phyloP scores from a whole-genome alignment of 768 basidiomycete species.

The Russula virescens region DNA sequence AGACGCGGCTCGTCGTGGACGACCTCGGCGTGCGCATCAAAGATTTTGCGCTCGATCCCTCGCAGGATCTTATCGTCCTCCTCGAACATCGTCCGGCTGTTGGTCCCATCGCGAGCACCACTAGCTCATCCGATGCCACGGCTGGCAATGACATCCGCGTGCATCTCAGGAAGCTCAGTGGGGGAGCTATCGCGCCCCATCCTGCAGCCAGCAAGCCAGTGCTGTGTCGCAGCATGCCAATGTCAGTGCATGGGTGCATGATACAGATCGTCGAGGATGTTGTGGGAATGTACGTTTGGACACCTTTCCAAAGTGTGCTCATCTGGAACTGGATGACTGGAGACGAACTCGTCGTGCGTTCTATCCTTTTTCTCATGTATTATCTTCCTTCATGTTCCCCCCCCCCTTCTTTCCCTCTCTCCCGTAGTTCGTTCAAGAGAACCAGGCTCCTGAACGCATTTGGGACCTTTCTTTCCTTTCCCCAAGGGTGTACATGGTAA shows the following conservation, averaged over 20 bases:
- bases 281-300: constrained; percentile 43
- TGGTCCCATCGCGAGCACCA: background rate
- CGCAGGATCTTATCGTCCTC: constrained; percentile 52
- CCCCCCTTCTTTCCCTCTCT: too few species aligned
- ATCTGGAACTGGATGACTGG: constrained; percentile 53
- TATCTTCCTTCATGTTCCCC: background rate
- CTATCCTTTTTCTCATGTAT: background rate
- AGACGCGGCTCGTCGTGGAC: constrained; percentile 26
- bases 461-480: constrained; percentile 47
- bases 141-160: constrained; percentile 30
- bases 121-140: background rate
- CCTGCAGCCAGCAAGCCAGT: constrained; percentile 35
- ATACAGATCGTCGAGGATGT: constrained; percentile 52
- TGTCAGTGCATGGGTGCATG: constrained; percentile 31
- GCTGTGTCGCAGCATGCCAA: constrained; percentile 27
- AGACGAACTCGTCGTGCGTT: constrained; percentile 38
- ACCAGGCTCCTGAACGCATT: constrained; percentile 28
- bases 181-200: constrained; percentile 36
- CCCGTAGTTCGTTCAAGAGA: constrained; percentile 30
- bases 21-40: constrained; percentile 40
- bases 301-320: constrained; percentile 33
- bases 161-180: constrained; percentile 39
- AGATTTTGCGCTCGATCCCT: constrained; percentile 63
- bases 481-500: constrained; percentile 39
- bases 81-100: constrained; percentile 26